These are phyloP conservation scores for Zasmidium cellare DNA, from an alignment of 2,329 filamentous ascomycete species.

Conservation along the genomic window DNA sequence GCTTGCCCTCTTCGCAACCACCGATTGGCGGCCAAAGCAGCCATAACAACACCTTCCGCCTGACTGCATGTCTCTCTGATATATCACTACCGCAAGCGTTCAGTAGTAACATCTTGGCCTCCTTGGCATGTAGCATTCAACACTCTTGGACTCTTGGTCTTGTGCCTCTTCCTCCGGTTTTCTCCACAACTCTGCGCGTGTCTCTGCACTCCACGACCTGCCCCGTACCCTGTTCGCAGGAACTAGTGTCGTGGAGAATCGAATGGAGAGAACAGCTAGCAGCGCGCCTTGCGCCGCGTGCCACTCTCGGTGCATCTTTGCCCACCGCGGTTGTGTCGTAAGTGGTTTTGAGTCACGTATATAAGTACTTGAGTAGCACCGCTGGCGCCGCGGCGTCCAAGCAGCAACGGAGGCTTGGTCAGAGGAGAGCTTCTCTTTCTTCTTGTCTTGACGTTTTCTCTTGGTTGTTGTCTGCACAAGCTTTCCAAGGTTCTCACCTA, in stretches of 20 bases:
- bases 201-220: background rate
- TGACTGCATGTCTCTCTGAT: background rate
- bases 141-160: background rate
- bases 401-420: background rate
- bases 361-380: background rate
- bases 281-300: background rate
- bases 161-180: background rate
- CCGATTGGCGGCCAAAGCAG: background rate
- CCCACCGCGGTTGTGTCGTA: background rate
- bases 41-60: background rate
- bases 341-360: background rate
- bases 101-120: background rate
- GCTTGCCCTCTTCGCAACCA: background rate
- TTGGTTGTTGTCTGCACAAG: constrained; percentile 2
- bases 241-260: background rate
- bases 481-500: background rate
- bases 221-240: background rate
- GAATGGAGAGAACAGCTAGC: background rate
- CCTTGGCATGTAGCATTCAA: background rate
- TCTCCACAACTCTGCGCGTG: background rate
- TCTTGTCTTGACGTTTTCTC: background rate
- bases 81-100: background rate
- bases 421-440: background rate
- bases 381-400: background rate
- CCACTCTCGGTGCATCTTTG: background rate